Evolutionary conservation across 225 moss, liverwort and hornwort species (phyloP).

Genomic region (Takakia lepidozioides): DNA sequence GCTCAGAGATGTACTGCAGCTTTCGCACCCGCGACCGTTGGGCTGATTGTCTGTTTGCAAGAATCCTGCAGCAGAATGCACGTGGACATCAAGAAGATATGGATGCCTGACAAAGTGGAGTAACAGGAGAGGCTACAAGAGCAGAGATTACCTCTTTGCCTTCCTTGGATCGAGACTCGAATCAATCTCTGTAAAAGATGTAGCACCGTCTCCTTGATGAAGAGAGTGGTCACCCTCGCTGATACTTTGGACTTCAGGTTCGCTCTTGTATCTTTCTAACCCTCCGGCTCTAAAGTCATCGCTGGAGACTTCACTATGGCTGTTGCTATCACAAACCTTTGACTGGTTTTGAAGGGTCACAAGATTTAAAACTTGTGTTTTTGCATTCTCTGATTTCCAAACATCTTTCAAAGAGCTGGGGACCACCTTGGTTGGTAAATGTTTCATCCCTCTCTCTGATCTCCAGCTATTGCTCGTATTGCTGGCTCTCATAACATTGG

Average conservation of each 20-base stretch:
- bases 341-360: constrained; percentile 72
- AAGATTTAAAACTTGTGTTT: constrained; percentile 25
- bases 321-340: constrained; percentile 92
- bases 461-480: constrained; percentile 60
- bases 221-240: constrained; percentile 56
- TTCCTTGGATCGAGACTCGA: constrained; percentile 89
- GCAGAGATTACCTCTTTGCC: constrained; percentile 65
- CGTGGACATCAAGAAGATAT: no score
- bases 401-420: constrained; percentile 10
- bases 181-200: constrained; percentile 61
- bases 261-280: constrained; percentile 53
- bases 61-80: no score
- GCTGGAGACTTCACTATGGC: constrained; percentile 88
- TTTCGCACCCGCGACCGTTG: constrained; percentile 75
- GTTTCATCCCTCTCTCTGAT: constrained; percentile 37
- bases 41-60: no score
- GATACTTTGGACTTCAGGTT: constrained; percentile 61
- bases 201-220: constrained; percentile 24
- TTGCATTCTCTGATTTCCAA: constrained; percentile 3
- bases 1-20: constrained; percentile 85
- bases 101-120: constrained; percentile 8
- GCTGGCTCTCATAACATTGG: constrained; percentile 26
- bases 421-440: constrained; percentile 5
- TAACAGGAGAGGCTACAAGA: no score
- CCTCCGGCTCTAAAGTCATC: constrained; percentile 50